These are phyloP conservation scores for Meyerozyma carpophila DNA, from an alignment of 1,139 yeast genomes.

Conservation along the genomic window DNA sequence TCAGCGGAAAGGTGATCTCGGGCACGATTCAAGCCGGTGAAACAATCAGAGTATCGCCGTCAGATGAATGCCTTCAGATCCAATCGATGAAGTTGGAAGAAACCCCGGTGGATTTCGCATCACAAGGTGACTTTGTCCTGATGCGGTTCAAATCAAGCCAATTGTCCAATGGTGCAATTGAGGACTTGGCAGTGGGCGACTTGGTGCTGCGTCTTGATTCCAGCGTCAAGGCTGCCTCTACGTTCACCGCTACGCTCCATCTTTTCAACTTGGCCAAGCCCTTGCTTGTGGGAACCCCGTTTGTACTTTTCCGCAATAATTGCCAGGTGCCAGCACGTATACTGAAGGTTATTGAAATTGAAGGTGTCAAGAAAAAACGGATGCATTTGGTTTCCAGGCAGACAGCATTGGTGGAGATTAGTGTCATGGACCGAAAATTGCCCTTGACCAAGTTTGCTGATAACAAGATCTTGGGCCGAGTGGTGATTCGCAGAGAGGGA, in stretches of 20 bases:
- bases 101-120: constrained; percentile 38
- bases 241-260: constrained; percentile 52
- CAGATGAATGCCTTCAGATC: constrained; percentile 29
- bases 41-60: constrained; percentile 57
- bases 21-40: constrained; percentile 81
- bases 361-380: constrained; percentile 48
- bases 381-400: constrained; percentile 73
- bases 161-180: constrained; percentile 44
- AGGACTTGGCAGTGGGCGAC: constrained; percentile 60
- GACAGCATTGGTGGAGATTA: constrained; percentile 66
- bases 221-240: constrained; percentile 41
- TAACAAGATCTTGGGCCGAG: constrained; percentile 66
- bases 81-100: constrained; percentile 24
- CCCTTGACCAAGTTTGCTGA: constrained; percentile 61
- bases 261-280: constrained; percentile 74
- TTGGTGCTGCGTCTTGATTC: constrained; percentile 50
- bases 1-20: constrained; percentile 68
- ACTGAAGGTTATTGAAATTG: constrained; percentile 47
- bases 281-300: constrained; percentile 74
- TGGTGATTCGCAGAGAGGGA: constrained; percentile 84
- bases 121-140: constrained; percentile 67
- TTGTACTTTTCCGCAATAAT: constrained; percentile 79
- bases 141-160: constrained; percentile 47
- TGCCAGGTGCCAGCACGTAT: constrained; percentile 72
- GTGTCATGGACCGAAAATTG: constrained; percentile 47